phyloP scores from a whole-genome alignment of 139 green algal species.

The Chlamydomonas incerta region DNA sequence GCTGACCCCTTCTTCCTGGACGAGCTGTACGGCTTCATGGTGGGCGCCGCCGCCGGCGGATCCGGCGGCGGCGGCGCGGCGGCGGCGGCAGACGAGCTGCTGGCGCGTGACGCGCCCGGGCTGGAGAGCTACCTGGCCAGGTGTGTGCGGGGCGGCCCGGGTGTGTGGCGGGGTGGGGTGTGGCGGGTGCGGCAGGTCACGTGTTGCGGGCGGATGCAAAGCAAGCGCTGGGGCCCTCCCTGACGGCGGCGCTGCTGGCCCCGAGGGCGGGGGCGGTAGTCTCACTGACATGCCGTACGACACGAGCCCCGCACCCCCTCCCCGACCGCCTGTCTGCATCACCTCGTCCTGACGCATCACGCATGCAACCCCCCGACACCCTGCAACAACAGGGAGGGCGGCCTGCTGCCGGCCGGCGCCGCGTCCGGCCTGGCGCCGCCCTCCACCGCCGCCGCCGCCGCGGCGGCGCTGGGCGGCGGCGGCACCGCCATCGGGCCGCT shows the following conservation, averaged over 20 bases:
- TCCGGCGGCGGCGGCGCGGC: too few relatives aligned
- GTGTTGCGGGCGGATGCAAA: too few relatives aligned
- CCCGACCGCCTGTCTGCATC: too few relatives aligned
- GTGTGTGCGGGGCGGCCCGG: neutral
- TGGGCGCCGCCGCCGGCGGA: slow-evolving; percentile 43
- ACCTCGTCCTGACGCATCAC: too few relatives aligned
- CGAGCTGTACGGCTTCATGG: slow-evolving; percentile 69
- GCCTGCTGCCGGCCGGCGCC: neutral
- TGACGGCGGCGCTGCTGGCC: too few relatives aligned
- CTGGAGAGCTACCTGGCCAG: slow-evolving; percentile 27
- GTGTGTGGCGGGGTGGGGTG: too few relatives aligned
- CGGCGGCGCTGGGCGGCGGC: slow-evolving; percentile 24
- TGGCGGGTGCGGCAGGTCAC: too few relatives aligned
- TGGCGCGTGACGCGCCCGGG: slow-evolving; percentile 8
- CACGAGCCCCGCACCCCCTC: too few relatives aligned
- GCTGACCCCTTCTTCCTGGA: slow-evolving; percentile 66
- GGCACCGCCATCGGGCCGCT: slow-evolving; percentile 37
- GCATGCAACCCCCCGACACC: neutral
- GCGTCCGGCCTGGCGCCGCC: neutral
- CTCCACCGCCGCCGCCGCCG: slow-evolving; percentile 65
- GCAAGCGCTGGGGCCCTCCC: too few relatives aligned
- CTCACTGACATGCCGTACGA: too few relatives aligned
- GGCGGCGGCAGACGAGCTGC: slow-evolving; percentile 23
- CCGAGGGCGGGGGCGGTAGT: too few relatives aligned
- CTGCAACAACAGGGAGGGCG: neutral